These are phyloP conservation scores for Schizochytrium sp. DNA, from an alignment of 108 stramenopile species.

Conservation along the genomic window DNA sequence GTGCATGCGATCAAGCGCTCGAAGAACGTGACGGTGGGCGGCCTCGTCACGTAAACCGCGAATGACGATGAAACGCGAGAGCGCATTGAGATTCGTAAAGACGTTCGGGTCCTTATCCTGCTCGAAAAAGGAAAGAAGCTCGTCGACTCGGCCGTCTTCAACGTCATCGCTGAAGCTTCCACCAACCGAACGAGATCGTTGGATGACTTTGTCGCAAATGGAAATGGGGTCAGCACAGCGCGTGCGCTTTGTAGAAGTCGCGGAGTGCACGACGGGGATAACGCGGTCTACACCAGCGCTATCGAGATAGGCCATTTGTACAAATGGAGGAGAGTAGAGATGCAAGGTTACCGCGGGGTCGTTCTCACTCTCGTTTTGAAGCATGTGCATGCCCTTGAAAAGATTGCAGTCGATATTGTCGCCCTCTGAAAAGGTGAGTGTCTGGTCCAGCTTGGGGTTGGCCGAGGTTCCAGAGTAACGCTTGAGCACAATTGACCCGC, in stretches of 20 bases:
- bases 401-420: background rate
- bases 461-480: background rate
- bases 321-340: background rate
- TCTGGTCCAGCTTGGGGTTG: background rate
- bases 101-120: background rate
- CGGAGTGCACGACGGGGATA: background rate
- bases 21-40: background rate
- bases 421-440: background rate
- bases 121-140: background rate
- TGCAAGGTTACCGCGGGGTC: background rate
- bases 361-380: background rate
- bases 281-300: background rate
- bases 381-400: slow-evolving; percentile 4
- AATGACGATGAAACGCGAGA: background rate
- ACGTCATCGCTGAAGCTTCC: background rate
- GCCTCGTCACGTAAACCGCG: background rate
- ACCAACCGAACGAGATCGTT: background rate
- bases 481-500: background rate
- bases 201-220: background rate
- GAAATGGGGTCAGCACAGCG: background rate
- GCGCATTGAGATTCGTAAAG: slow-evolving; percentile 12
- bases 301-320: slow-evolving; percentile 4
- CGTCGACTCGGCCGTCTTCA: background rate
- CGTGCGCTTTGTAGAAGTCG: background rate
- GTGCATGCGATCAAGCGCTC: background rate